These are phyloP conservation scores for Pseudogymnoascus sp. DNA, from an alignment of 2,329 filamentous ascomycete genomes.

Conservation along the genomic window DNA sequence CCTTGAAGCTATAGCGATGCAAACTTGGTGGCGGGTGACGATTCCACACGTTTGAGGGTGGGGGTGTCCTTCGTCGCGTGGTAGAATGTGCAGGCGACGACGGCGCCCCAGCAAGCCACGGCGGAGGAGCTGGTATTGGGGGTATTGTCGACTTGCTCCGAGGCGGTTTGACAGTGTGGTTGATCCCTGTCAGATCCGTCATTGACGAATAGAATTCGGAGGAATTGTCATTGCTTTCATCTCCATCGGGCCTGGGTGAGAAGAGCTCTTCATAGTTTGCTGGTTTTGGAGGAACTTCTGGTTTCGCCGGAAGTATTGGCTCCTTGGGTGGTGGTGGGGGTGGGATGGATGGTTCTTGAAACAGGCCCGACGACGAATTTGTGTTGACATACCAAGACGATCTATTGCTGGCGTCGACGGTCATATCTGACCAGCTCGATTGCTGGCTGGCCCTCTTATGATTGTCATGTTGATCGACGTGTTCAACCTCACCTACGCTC, in stretches of 20 bases:
- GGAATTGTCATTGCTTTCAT: not conserved
- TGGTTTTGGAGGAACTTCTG: not conserved
- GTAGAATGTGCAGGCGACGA: not conserved
- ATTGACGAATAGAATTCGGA: not conserved
- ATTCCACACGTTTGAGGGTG: conserved; percentile 17
- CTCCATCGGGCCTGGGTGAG: not conserved
- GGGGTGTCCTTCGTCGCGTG: conserved; percentile 8
- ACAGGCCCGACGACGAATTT: conserved; percentile 20
- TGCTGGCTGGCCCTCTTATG: conserved; percentile 44
- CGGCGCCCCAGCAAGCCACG: not conserved
- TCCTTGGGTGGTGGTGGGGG: not conserved
- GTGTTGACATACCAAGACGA: conserved; percentile 24
- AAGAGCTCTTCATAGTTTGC: not conserved
- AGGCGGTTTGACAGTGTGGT: not conserved
- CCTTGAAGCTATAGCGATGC: conserved; percentile 22
- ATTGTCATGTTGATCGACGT: conserved; percentile 13
- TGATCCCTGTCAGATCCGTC: not conserved
- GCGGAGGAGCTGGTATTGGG: not conserved
- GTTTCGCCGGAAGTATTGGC: not conserved
- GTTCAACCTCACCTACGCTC: conserved; percentile 12
- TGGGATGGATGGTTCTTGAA: conserved; percentile 15
- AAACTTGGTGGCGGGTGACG: conserved; percentile 20
- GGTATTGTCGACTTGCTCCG: not conserved
- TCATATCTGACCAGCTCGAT: conserved; percentile 53
- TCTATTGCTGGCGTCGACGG: conserved; percentile 43